A percentile compares a stretch with the other conserved stretches of the same genome.
phyloP scores from a whole-genome alignment of 2,329 filamentous ascomycete genomes.

The Beauveria bassiana region DNA sequence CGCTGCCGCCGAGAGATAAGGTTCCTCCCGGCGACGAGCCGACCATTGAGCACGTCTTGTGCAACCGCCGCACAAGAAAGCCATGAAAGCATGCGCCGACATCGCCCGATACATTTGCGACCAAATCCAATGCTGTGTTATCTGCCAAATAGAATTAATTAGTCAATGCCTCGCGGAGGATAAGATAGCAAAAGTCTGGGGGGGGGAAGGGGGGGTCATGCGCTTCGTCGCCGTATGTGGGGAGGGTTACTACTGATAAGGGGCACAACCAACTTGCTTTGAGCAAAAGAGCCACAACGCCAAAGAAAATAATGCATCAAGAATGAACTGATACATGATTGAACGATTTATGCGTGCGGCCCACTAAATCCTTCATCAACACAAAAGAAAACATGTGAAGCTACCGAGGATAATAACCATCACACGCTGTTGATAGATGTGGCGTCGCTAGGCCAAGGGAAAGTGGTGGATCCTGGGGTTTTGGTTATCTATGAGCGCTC shows the following conservation, averaged over 20 bases:
- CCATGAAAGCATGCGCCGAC: neutral
- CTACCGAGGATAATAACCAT: neutral
- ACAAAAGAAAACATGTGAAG: neutral
- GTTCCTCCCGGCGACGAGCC: neutral
- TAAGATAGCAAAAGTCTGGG: constrained; percentile 4
- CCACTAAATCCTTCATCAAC: neutral
- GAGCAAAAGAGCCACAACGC: too few relatives aligned
- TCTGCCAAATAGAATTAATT: neutral
- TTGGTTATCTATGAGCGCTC: constrained; percentile 9
- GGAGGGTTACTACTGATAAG: neutral
- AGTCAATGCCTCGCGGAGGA: neutral
- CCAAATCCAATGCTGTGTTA: neutral
- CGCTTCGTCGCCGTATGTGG: constrained; percentile 1
- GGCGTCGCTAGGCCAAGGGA: neutral
- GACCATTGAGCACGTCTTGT: neutral
- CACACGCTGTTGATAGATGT: neutral
- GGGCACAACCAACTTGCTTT: neutral
- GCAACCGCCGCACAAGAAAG: neutral
- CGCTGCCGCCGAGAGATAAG: neutral
- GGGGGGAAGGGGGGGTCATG: neutral
- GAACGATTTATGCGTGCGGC: neutral
- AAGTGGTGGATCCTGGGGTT: constrained; percentile 1
- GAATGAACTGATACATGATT: neutral
- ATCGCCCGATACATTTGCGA: neutral
- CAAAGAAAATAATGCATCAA: neutral